Percentiles rank a stretch among this genome's conserved stretches.
Evolutionary conservation across 2,329 filamentous ascomycete species (phyloP).

Genomic region (Neobulgaria alba): DNA sequence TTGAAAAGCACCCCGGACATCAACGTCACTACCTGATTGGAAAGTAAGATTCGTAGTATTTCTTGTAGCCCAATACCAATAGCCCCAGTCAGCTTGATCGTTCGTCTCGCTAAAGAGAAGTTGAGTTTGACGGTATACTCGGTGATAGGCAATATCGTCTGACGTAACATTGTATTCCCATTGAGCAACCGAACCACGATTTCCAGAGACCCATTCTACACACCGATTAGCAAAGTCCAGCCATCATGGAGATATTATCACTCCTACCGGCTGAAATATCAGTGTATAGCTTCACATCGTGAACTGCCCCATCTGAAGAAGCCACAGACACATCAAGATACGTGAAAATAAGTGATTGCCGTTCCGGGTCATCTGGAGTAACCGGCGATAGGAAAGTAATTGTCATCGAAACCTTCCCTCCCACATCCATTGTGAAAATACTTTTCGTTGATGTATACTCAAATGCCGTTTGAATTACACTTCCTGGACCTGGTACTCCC

Average conservation of each 20-base stretch:
- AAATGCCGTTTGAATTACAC: slow-evolving; percentile 52
- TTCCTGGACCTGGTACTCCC: slow-evolving; percentile 42
- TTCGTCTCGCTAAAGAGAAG: slow-evolving; percentile 56
- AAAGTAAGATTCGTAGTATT: slow-evolving; percentile 48
- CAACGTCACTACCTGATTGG: slow-evolving; percentile 58
- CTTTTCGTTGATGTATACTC: slow-evolving; percentile 67
- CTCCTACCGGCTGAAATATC: slow-evolving; percentile 60
- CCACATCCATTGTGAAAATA: slow-evolving; percentile 59
- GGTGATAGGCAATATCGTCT: slow-evolving; percentile 52
- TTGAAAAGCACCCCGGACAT: slow-evolving; percentile 60
- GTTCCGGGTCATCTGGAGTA: slow-evolving; percentile 53
- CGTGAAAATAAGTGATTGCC: slow-evolving; percentile 62
- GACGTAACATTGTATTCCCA: slow-evolving; percentile 49
- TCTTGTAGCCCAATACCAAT: slow-evolving; percentile 65
- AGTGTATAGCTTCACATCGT: slow-evolving; percentile 62
- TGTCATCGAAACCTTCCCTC: slow-evolving; percentile 51
- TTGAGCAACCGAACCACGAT: slow-evolving; percentile 44
- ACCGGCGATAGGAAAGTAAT: slow-evolving; percentile 65
- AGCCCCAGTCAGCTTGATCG: slow-evolving; percentile 75
- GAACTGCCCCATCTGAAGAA: slow-evolving; percentile 52
- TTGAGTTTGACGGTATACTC: slow-evolving; percentile 51
- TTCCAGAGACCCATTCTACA: slow-evolving; percentile 63
- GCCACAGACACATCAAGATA: slow-evolving; percentile 57
- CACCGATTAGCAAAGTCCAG: slow-evolving; percentile 1
- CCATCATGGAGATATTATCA: background rate